A percentile compares a stretch with the other conserved stretches of the same genome.
phyloP scores from a whole-genome alignment of 352 stramenopile species.

The Hyphochytrium catenoides region DNA sequence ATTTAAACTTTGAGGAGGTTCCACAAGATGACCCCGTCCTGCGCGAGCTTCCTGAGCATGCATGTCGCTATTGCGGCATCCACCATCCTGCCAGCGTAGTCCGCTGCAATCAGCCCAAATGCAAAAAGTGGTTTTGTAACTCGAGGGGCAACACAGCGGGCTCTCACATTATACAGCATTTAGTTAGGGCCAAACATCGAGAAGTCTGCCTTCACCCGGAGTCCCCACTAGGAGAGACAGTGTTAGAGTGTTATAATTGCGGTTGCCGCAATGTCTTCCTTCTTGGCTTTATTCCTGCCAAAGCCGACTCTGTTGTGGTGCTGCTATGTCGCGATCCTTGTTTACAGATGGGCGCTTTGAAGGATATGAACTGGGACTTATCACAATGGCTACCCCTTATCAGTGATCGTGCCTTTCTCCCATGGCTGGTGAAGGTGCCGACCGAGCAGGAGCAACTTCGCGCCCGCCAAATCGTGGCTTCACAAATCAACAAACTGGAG shows the following conservation, averaged over 20 bases:
- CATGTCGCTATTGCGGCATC: slow-evolving; percentile 91
- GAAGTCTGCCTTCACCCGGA: slow-evolving; percentile 75
- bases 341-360: slow-evolving; percentile 85
- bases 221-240: slow-evolving; percentile 83
- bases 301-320: slow-evolving; percentile 85
- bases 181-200: slow-evolving; percentile 79
- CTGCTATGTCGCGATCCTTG: slow-evolving; percentile 89
- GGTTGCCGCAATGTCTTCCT: slow-evolving; percentile 93
- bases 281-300: slow-evolving; percentile 93
- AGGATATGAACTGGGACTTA: slow-evolving; percentile 99
- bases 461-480: slow-evolving; percentile 77
- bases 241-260: slow-evolving; percentile 99
- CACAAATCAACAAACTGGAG: slow-evolving; percentile 60
- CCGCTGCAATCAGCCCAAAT: slow-evolving; percentile 75
- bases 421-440: slow-evolving; percentile 88
- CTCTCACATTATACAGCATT: slow-evolving; percentile 94
- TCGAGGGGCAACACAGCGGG: slow-evolving; percentile 71
- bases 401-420: slow-evolving; percentile 85
- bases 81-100: slow-evolving; percentile 86
- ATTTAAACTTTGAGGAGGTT: too few relatives aligned
- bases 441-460: slow-evolving; percentile 70
- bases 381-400: slow-evolving; percentile 94
- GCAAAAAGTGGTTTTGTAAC: slow-evolving; percentile 99
- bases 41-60: slow-evolving; percentile 59
- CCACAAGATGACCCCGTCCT: too few relatives aligned